Percentiles rank a stretch among this genome's conserved stretches.
Conservation (phyloP, 1,139 yeast genomes). For the Candida tetrigidarum region DNA sequence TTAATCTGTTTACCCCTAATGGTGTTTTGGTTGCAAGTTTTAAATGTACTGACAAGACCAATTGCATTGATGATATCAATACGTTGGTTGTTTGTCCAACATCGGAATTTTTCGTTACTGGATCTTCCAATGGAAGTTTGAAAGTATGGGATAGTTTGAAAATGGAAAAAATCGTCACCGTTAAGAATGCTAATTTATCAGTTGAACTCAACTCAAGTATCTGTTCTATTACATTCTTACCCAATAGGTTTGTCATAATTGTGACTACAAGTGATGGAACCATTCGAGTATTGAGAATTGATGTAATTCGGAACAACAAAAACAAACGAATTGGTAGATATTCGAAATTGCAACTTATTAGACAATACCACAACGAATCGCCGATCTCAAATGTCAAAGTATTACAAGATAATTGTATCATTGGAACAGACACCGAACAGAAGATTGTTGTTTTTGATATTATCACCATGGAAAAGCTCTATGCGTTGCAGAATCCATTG, state of each 20-base stretch:
- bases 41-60: conserved; percentile 23
- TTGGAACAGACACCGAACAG: conserved; percentile 57
- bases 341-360: conserved; percentile 41
- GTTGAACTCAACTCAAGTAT: conserved; percentile 53
- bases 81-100: conserved; percentile 64
- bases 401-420: conserved; percentile 46
- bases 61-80: conserved; percentile 46
- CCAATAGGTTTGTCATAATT: conserved; percentile 66
- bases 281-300: conserved; percentile 61
- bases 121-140: conserved; percentile 72
- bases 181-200: conserved; percentile 55
- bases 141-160: conserved; percentile 79
- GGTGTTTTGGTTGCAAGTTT: conserved; percentile 64
- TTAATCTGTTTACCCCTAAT: conserved; percentile 24
- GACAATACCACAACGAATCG: conserved; percentile 35
- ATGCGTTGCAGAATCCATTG: conserved; percentile 56
- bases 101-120: conserved; percentile 72
- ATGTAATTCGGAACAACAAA: conserved; percentile 43
- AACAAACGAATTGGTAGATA: conserved; percentile 37
- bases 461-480: conserved; percentile 53
- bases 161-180: conserved; percentile 66
- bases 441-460: conserved; percentile 62
- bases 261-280: conserved; percentile 70
- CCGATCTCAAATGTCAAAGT: not conserved
- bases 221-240: conserved; percentile 55